Base-by-base conservation (phyloP, 2,329 filamentous ascomycete species). In the Fusarium newnesense region DNA sequence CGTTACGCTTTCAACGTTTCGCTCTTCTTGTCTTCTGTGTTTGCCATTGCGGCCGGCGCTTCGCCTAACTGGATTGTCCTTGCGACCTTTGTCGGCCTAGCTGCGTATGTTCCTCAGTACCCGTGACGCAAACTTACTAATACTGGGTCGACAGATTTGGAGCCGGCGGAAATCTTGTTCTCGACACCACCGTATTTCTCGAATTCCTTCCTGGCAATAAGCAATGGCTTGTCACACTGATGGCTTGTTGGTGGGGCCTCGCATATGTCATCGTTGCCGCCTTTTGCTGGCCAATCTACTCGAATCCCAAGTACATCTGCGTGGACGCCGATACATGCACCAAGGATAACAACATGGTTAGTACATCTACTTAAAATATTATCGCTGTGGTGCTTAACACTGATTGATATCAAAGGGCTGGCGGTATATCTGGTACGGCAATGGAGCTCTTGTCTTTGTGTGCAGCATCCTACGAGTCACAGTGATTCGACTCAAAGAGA, bases 321-420 rank as follows among this genome's bases (percentile, higher is more conserved):
- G n/a, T 4, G 3, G 39, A 34, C 4, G 30, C 39, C 18, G 30
- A 19, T 18, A 46, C 28, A 2, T 57, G 54, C 10, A 57, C 54
- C 1, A 57, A 57, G 13, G 39, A 6, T 1, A 36, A 46, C 19
- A 57, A 57, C 15, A 57, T 57, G 54, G 39, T 57, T 6, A 21
- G 54, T 46, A 57, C 5, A 46, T 1, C 2, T 16, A 7, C 12
- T 4, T 5, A 7, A 13, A 12, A 40, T 2, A 30, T 11, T 2
- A 18, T 1, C 1, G 11, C 9, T 5, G 7, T 9, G 18, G 4
- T n/a, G 10, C 4, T 18, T 18, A 2, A 19, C 5, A 1, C 30
- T 57, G 5, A 57, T 11, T 3, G 4, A 4, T 26, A 1, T 16
- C 8, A 0, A 21, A 57, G 54, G 39, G 54, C n/a, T 59, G 56